Evolutionary conservation across 345 rosid genomes (phyloP).

Genomic region (Dovyalis caffra): DNA sequence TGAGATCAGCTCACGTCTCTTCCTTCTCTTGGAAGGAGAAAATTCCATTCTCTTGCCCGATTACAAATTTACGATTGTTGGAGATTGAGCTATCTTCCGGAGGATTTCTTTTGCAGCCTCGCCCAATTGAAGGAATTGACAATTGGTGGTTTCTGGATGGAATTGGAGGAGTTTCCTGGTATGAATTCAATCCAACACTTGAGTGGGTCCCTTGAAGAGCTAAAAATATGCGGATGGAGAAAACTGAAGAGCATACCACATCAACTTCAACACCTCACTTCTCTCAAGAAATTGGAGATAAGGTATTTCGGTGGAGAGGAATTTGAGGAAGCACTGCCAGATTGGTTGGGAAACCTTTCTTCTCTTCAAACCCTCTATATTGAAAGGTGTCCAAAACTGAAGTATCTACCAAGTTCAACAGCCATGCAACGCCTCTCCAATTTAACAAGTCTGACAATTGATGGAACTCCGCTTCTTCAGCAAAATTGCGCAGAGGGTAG

Average conservation of each 20-base stretch:
- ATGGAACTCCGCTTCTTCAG: background rate
- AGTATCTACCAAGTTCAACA: background rate
- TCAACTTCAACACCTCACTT: slow-evolving; percentile 4
- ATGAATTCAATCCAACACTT: background rate
- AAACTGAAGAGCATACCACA: background rate
- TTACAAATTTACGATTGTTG: no score
- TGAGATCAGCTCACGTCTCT: no score
- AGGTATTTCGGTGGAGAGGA: background rate
- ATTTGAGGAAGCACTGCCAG: no score
- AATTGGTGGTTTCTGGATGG: background rate
- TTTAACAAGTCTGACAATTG: background rate
- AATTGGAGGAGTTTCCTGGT: slow-evolving; percentile 1
- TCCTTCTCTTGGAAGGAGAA: no score
- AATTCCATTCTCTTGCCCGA: no score
- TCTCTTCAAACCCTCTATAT: background rate
- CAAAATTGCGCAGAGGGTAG: background rate
- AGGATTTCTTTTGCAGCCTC: background rate
- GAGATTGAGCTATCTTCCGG: no score
- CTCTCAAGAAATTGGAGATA: background rate
- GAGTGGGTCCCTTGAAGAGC: no score
- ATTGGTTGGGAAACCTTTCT: slow-evolving; percentile 2
- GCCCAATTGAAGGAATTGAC: background rate
- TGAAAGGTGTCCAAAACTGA: background rate
- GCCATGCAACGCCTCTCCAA: no score
- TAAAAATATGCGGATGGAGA: background rate